phyloP scores from a whole-genome alignment of 106 monocot genomes.

The Dioscorea dumetorum region DNA sequence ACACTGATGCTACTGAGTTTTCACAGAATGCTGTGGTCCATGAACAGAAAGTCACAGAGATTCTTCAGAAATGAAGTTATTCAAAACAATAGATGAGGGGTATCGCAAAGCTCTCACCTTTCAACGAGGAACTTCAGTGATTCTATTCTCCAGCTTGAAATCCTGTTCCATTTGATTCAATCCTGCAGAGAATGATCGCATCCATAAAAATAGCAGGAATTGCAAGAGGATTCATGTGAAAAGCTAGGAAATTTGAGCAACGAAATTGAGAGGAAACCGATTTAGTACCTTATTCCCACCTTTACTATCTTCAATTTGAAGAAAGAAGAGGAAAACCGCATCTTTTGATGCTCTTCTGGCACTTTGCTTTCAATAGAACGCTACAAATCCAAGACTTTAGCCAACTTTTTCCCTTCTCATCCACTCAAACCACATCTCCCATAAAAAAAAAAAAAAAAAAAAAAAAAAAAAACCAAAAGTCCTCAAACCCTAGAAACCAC shows the following conservation, averaged over 20 bases:
- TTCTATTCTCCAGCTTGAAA: background rate
- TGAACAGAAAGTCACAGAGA: background rate
- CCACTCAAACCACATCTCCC: background rate
- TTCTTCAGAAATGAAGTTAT: background rate
- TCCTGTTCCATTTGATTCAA: background rate
- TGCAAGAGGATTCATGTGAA: background rate
- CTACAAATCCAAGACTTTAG: background rate
- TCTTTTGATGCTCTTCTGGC: background rate
- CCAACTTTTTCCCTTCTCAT: background rate
- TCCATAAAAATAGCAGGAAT: background rate
- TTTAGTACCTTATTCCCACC: background rate
- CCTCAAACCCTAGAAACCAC: background rate
- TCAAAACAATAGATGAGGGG: background rate
- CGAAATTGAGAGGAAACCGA: background rate
- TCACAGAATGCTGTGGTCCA: constrained; percentile 1
- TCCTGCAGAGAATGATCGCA: background rate
- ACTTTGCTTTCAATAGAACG: background rate
- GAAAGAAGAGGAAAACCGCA: background rate
- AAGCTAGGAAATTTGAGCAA: background rate
- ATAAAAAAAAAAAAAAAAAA: too few species aligned
- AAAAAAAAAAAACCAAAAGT: too few species aligned
- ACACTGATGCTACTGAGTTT: background rate
- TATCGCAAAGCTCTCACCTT: background rate
- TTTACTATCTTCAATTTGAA: background rate
- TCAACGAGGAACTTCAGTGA: background rate